Base-by-base conservation (phyloP, 768 basidiomycete genomes). In the Pleurotus sapidus region DNA sequence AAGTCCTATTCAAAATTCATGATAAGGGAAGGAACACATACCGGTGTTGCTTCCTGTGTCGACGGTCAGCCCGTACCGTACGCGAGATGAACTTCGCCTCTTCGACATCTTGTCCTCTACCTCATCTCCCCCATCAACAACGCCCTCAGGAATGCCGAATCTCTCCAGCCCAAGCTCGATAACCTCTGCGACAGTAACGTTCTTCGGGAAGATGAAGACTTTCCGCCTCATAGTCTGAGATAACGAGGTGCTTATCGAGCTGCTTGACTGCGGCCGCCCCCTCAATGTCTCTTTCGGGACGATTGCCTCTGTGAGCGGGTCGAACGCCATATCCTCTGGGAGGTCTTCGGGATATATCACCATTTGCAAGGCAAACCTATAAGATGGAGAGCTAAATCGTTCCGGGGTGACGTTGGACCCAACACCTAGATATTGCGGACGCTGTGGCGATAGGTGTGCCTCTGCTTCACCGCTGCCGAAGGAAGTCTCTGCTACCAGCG, bases 51-150 rank as follows among this genome's bases (percentile, higher is more conserved):
- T 74, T 25, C 86, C 86, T 42, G 68, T 59, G 61, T 81, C 75
- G 20, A 87, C 81, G 9, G 80, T 77, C 55, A 99, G 73, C n/a
- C 83, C 83, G 68, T 98, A 98, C 55, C 93, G 80, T 37, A 98
- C 91, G 57, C 91, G 80, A 7, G 82, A 71, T 5, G 83, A 77
- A 67, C 93, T 96, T 61, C 88, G 79, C 58, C 95, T 77, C 73
- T 94, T 93, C 5, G 83, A 78, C 34, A 87, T 76, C 68, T 96
- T 95, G 68, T 98, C 96, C 71, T 99, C 97, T 1, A 99, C 84
- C 65, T 98, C 96, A 69, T 99, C 97, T 1, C 97, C 97, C 2
- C 97, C 97, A 69, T 98, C 95, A 2, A 98, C 96, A 1, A 99
- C 94, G n/a, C 95, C 97, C 39, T 97, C 96, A 37, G 84, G 76